Evolutionary conservation across 805 yeast genomes (phyloP).

Genomic region (Wickerhamia fluorescens): DNA sequence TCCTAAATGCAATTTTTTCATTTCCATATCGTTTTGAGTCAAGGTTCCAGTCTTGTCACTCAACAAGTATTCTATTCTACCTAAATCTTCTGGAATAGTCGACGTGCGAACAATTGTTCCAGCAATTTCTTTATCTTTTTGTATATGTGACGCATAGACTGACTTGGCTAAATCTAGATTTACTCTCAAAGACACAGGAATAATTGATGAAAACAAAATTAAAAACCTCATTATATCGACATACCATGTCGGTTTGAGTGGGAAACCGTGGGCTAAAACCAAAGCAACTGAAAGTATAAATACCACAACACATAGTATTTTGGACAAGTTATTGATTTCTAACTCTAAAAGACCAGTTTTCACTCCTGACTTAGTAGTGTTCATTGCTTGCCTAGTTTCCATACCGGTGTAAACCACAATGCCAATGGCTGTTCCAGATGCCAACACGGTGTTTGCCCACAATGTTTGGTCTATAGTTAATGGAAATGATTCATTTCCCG

Average conservation of each 20-base stretch:
- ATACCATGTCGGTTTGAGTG: slow-evolving; percentile 63
- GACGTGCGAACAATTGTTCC: slow-evolving; percentile 93
- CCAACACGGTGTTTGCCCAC: slow-evolving; percentile 98
- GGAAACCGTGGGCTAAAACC: slow-evolving; percentile 76
- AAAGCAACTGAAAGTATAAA: slow-evolving; percentile 67
- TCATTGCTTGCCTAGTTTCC: slow-evolving; percentile 93
- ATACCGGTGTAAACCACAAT: slow-evolving; percentile 83
- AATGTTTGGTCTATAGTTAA: slow-evolving; percentile 83
- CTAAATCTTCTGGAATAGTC: slow-evolving; percentile 96
- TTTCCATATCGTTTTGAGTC: slow-evolving; percentile 96
- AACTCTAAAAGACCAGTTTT: slow-evolving; percentile 85
- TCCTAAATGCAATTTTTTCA: slow-evolving; percentile 89
- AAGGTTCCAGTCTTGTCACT: slow-evolving; percentile 96
- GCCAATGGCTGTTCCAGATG: slow-evolving; percentile 88
- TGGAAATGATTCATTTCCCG: slow-evolving; percentile 45
- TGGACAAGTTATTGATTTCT: slow-evolving; percentile 84
- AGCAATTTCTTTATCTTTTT: slow-evolving; percentile 74
- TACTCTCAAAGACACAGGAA: slow-evolving; percentile 92
- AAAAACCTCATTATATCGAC: slow-evolving; percentile 84
- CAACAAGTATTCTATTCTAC: slow-evolving; percentile 85
- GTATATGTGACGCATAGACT: slow-evolving; percentile 92
- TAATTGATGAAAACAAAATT: slow-evolving; percentile 88
- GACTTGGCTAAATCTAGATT: slow-evolving; percentile 93
- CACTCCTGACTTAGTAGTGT: slow-evolving; percentile 80
- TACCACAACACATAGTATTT: slow-evolving; percentile 82